Evolutionary conservation across 345 rosid species (phyloP).

Genomic region (Microcos paniculata): DNA sequence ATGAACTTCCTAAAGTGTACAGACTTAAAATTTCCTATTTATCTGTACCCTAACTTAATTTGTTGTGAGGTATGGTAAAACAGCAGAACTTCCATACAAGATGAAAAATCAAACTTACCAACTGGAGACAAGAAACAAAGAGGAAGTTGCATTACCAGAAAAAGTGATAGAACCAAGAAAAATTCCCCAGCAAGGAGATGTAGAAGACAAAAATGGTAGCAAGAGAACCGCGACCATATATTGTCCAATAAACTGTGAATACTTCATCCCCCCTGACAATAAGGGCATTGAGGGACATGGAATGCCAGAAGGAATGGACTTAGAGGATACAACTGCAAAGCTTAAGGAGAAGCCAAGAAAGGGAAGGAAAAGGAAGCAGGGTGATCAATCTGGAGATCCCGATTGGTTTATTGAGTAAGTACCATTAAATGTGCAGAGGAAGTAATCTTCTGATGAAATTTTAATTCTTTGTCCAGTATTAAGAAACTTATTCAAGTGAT

Average conservation of each 20-base stretch:
- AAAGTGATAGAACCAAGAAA: not conserved
- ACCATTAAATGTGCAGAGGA: not conserved
- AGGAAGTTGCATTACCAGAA: conserved; percentile 6
- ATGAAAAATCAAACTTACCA: conserved; percentile 9
- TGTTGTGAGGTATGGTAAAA: conserved; percentile 11
- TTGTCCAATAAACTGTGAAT: conserved; percentile 16
- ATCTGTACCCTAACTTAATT: not conserved
- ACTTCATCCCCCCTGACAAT: conserved; percentile 5
- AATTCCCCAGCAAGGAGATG: not conserved
- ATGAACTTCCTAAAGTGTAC: not conserved
- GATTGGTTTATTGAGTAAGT: not conserved
- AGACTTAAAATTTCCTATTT: not conserved
- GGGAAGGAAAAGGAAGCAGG: not conserved
- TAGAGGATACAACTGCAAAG: not conserved
- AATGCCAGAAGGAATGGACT: not conserved
- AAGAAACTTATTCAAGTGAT: not conserved
- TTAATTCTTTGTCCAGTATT: not conserved
- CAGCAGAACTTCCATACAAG: conserved; percentile 21
- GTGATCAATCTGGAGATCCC: not conserved
- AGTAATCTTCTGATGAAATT: not conserved
- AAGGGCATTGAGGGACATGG: not conserved
- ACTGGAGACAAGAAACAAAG: not conserved
- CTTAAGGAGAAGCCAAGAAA: not conserved
- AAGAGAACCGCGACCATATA: not conserved
- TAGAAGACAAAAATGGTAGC: not conserved